Evolutionary conservation across 352 stramenopile species (phyloP).

Genomic region (Phytophthora meadii): DNA sequence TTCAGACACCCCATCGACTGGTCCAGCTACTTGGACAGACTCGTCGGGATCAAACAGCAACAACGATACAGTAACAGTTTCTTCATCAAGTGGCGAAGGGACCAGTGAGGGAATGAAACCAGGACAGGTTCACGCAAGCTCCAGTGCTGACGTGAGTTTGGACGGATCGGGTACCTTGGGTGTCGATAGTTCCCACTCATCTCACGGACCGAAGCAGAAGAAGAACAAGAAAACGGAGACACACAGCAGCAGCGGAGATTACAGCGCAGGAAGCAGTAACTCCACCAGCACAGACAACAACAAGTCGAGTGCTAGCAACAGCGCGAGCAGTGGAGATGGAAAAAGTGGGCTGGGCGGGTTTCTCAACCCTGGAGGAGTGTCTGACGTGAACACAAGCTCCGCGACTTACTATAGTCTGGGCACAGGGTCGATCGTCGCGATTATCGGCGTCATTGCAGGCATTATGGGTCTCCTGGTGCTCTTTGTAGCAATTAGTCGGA

Average conservation of each 20-base stretch:
- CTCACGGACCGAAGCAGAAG: conserved; percentile 14
- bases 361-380: conserved; percentile 38
- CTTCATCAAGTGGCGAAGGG: conserved; percentile 7
- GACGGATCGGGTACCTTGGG: conserved; percentile 3
- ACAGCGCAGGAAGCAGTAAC: neutral
- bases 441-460: conserved; percentile 73
- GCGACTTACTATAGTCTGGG: conserved; percentile 64
- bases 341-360: conserved; percentile 21
- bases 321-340: conserved; percentile 10
- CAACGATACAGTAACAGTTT: conserved; percentile 26
- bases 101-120: conserved; percentile 11
- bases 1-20: neutral
- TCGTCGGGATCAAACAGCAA: conserved; percentile 23
- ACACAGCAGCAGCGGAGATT: conserved; percentile 19
- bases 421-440: conserved; percentile 70
- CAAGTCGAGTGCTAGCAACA: conserved; percentile 15
- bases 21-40: conserved; percentile 2
- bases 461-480: conserved; percentile 62
- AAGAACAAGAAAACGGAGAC: conserved; percentile 23
- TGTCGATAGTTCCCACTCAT: neutral
- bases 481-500: conserved; percentile 68
- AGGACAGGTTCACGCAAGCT: conserved; percentile 36
- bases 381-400: conserved; percentile 55
- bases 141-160: conserved; percentile 28
- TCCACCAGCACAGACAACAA: neutral